Evolutionary conservation across 257 asterid species (phyloP), one percentile per base, ranked within the genome.

Genomic region (Solanum pinnatisectum): DNA sequence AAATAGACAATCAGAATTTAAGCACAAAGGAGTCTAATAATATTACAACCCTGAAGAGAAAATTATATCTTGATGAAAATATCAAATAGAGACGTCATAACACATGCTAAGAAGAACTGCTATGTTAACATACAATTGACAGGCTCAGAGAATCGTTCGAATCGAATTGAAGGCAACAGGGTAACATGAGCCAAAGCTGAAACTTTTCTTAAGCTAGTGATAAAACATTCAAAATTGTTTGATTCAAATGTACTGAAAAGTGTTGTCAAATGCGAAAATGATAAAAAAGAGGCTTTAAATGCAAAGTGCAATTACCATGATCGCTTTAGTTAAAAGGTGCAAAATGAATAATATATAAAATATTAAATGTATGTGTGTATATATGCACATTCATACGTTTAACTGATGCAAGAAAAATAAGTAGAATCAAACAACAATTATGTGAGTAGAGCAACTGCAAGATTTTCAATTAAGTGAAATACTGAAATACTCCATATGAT

Each of bases 1-100:
- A 86, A 88, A 33, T 86, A 73, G 78, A 89, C 32, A 87, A 40
- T 83, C 63, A 71, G 37, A 86, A 30, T 56, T 30, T 82, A 82
- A 78, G 14, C 36, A 18, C 30, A 33, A 87, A 82, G 78, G 89
- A 42, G 88, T 37, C 83, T 67, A 68, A 4, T 16, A 37, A 42
- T 65, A 35, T 85, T 67, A 27, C 77, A 63, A 35, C 25, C 59
- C 37, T 46, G 85, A 81, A 46, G 27, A 81, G 68, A 81, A 44
- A 79, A 4, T 36, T 27, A 46, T 81, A 46, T 46, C 67, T 46
- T 79, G 67, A 79, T 79, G 40, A 16, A 16, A 4, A 27, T 46
- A 81, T 46, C 27, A 44, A 79, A 79, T 27, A 79, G 68, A 81
- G 27, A 46, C 3, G 4, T 30, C 68, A 10, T 4, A 5, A 18